Conservation (phyloP, 192 early-diverging fungal species). For the Podila clonocystis region DNA sequence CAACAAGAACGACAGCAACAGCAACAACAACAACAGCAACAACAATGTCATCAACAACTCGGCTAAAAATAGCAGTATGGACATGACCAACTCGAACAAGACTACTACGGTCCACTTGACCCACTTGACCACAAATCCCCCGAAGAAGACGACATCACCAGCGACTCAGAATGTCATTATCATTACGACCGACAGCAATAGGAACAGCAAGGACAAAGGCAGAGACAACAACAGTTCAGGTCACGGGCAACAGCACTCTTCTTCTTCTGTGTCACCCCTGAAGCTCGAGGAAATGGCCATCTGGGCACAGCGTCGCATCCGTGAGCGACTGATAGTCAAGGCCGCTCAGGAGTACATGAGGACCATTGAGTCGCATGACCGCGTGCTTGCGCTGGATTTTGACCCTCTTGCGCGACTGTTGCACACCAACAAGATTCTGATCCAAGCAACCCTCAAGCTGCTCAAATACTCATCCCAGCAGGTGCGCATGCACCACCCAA, state of each 20-base stretch:
- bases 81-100: slow-evolving; percentile 23
- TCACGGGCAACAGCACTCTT: no score
- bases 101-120: slow-evolving; percentile 22
- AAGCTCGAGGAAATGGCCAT: slow-evolving; percentile 11
- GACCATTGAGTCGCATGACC: slow-evolving; percentile 36
- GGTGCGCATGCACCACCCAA: slow-evolving; percentile 14
- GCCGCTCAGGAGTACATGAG: slow-evolving; percentile 38
- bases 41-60: neutral
- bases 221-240: neutral
- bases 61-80: slow-evolving; percentile 41
- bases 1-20: no score
- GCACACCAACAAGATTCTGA: slow-evolving; percentile 42
- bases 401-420: slow-evolving; percentile 34
- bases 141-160: slow-evolving; percentile 4
- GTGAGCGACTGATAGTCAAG: slow-evolving; percentile 14
- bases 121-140: slow-evolving; percentile 22
- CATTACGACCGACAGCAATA: neutral
- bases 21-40: neutral
- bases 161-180: neutral
- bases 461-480: slow-evolving; percentile 37
- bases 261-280: neutral
- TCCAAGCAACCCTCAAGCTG: slow-evolving; percentile 53
- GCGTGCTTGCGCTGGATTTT: slow-evolving; percentile 30
- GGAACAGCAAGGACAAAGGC: neutral
- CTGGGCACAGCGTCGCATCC: slow-evolving; percentile 18